Evolutionary conservation across 2,329 filamentous ascomycete species (phyloP), one percentile per base, ranked within the genome.

Genomic region (Aureobasidium pullulans): DNA sequence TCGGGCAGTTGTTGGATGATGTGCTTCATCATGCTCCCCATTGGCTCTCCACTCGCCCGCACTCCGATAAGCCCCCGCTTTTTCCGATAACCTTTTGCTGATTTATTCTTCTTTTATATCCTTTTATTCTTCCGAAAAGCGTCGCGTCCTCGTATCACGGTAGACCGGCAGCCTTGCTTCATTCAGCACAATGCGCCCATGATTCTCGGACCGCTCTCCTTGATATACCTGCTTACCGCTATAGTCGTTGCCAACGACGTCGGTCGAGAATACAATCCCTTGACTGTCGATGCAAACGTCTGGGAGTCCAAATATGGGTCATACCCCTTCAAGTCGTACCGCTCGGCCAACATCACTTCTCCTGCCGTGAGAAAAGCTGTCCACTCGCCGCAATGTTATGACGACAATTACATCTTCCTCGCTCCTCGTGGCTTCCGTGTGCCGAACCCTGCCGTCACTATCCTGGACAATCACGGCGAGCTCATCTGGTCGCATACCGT

Each of bases 381-480:
- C 32, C 40, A 61, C 39, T 61, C 60, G 36, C n/a, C 37, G 6
- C 8, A 47, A 53, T 61, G 60, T 15, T 47, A 61, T 16, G 60
- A 61, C 44, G 60, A 58, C 31, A 57, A 57, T 28, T 31, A 39
- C 34, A 40, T 58, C 31, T 61, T 61, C n/a, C 39, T 61, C 7
- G 29, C 60, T n/a, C 53, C 53, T 9, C 34, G 60, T 29, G 60
- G 60, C n/a, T 43, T 31, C 9, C 39, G 32, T 1, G 53, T 61
- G 1, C 13, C 43, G 0, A 19, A 53, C 8, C 53, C 52, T 37
- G 28, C 36, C 19, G 29, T 58, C 23, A 46, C 46, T 8, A 61
- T 61, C 4, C 46, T 61, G n/a, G 60, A 61, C 28, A 61, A 61
- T 19, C 46, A 53, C 15, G 60, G 60, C 7, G 9, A 57, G 4